Percentiles rank a stretch among this genome's conserved stretches.
These are phyloP conservation scores for Asterochloris sp. DNA, from an alignment of 139 green algal species.

Conservation along the genomic window DNA sequence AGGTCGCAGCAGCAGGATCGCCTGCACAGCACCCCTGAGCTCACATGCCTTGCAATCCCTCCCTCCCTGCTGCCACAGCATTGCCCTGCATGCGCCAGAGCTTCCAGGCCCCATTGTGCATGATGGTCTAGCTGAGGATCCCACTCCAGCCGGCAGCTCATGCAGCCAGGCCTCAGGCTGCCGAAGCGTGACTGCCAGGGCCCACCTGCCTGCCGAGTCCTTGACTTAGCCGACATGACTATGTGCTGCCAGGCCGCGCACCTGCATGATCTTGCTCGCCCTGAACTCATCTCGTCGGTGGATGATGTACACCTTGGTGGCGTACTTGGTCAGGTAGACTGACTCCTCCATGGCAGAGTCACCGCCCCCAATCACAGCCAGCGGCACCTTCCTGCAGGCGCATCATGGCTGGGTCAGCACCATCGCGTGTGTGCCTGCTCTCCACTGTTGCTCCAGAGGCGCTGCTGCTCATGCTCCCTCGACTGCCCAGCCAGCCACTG, in stretches of 20 bases:
- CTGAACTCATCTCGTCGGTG: slow-evolving; percentile 80
- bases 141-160: too few species aligned
- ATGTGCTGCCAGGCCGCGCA: neutral
- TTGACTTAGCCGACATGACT: too few species aligned
- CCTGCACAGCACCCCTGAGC: too few species aligned
- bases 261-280: slow-evolving; percentile 74
- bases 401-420: too few species aligned
- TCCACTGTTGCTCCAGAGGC: slow-evolving; percentile 23
- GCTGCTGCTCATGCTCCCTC: neutral
- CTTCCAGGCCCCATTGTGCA: too few species aligned
- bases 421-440: neutral
- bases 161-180: too few species aligned
- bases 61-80: too few species aligned
- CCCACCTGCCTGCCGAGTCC: too few species aligned
- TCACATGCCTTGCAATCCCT: too few species aligned
- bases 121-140: neutral
- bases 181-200: too few species aligned
- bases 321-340: slow-evolving; percentile 97
- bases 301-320: slow-evolving; percentile 82
- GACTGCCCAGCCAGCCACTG: neutral
- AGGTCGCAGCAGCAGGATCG: too few species aligned
- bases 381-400: slow-evolving; percentile 2
- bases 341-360: slow-evolving; percentile 96
- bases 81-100: too few species aligned
- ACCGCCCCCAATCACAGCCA: slow-evolving; percentile 93